A percentile compares a stretch with the other conserved stretches of the same genome.
Evolutionary conservation across 371 early-diverging fungal genomes (phyloP).

Genomic region (Capillidium rhysosporum): DNA sequence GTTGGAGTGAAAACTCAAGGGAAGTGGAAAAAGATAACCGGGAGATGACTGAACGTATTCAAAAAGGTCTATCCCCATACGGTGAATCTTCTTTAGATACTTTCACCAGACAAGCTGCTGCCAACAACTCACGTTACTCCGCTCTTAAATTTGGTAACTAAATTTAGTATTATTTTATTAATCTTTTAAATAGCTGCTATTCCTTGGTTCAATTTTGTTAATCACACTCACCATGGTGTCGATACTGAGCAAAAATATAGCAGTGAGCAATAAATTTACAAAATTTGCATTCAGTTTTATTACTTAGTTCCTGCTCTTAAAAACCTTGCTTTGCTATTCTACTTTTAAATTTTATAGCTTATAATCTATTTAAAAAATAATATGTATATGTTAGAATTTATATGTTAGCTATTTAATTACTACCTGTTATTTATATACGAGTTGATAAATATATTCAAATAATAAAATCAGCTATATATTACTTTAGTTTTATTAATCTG

Average conservation of each 20-base stretch:
- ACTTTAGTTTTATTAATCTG: too few relatives aligned
- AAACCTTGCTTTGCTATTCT: too few relatives aligned
- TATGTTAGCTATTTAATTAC: too few relatives aligned
- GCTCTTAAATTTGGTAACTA: constrained; percentile 43
- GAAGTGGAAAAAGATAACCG: constrained; percentile 49
- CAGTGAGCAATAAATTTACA: too few relatives aligned
- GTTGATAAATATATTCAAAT: too few relatives aligned
- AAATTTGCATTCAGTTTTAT: too few relatives aligned
- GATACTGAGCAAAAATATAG: constrained; percentile 24
- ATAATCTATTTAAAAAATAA: too few relatives aligned
- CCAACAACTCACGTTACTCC: constrained; percentile 44
- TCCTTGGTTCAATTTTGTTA: constrained; percentile 69
- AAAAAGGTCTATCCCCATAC: constrained; percentile 48
- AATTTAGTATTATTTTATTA: neutral
- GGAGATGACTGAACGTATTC: constrained; percentile 38
- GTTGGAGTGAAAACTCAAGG: constrained; percentile 68
- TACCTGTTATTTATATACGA: too few relatives aligned
- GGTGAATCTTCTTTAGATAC: constrained; percentile 38
- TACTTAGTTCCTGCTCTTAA: too few relatives aligned
- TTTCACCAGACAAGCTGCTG: constrained; percentile 36
- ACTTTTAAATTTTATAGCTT: too few relatives aligned
- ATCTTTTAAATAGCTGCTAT: constrained; percentile 19
- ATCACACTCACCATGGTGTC: constrained; percentile 58
- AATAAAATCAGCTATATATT: too few relatives aligned
- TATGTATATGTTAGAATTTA: too few relatives aligned